Percentiles rank a stretch among this genome's conserved stretches.
phyloP scores from a whole-genome alignment of 129 eudicot species.

The Chrysanthemum makinoi region DNA sequence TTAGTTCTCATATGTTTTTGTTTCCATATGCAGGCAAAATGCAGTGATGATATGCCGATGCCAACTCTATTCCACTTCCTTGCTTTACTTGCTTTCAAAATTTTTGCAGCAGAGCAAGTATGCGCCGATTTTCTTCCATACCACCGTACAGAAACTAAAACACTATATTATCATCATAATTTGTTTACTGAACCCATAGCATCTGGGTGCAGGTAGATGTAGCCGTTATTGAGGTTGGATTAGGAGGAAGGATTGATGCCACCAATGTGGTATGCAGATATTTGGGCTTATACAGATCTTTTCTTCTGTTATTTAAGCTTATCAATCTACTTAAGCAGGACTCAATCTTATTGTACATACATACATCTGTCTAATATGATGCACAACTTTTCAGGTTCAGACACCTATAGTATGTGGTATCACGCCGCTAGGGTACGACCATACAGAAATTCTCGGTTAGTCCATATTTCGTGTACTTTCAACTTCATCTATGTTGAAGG shows the following conservation, averaged over 20 bases:
- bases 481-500: not conserved
- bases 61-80: slow-evolving; percentile 91
- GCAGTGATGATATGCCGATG: slow-evolving; percentile 77
- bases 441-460: slow-evolving; percentile 96
- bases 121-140: slow-evolving; percentile 7
- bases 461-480: not conserved
- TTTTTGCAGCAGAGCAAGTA: slow-evolving; percentile 82
- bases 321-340: too few relatives aligned
- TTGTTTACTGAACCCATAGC: not conserved
- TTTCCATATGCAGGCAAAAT: slow-evolving; percentile 52
- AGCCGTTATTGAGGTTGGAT: slow-evolving; percentile 88
- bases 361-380: slow-evolving; percentile 10
- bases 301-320: too few relatives aligned
- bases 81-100: slow-evolving; percentile 91
- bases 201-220: slow-evolving; percentile 75
- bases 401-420: slow-evolving; percentile 89
- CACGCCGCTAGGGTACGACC: slow-evolving; percentile 97
- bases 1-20: slow-evolving; percentile 9
- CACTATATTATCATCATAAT: slow-evolving; percentile 6
- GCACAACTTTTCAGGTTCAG: slow-evolving; percentile 55
- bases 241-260: slow-evolving; percentile 92
- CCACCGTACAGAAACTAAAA: slow-evolving; percentile 1
- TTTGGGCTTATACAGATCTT: too few relatives aligned
- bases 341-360: not conserved
- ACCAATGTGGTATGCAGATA: slow-evolving; percentile 79